A percentile compares a stretch with the other conserved stretches of the same genome.
These are phyloP conservation scores for Macrolepiota fuliginosa DNA, from an alignment of 768 basidiomycete genomes.

Conservation along the genomic window DNA sequence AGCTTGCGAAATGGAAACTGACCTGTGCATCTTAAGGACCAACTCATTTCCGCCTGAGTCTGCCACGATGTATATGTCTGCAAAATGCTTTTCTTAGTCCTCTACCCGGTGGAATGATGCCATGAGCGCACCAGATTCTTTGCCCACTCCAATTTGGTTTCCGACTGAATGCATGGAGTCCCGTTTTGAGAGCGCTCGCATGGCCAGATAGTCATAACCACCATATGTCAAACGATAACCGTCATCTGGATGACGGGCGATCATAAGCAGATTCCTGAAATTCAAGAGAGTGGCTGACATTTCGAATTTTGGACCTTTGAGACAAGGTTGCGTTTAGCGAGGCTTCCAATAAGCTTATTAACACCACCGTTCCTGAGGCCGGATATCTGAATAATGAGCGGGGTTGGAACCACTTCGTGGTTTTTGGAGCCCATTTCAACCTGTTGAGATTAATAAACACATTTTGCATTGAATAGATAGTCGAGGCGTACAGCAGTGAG, in stretches of 20 bases:
- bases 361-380: constrained; percentile 91
- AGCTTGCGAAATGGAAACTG: constrained; percentile 13
- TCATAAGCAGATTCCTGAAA: constrained; percentile 8
- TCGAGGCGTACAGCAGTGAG: constrained; percentile 71
- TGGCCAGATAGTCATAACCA: constrained; percentile 95
- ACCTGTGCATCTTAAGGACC: constrained; percentile 95
- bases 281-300: constrained; percentile 48
- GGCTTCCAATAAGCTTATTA: constrained; percentile 85
- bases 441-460: constrained; percentile 37
- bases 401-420: constrained; percentile 91
- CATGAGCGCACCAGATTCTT: constrained; percentile 77
- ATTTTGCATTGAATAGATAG: not conserved
- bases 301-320: constrained; percentile 88
- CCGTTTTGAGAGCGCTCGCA: constrained; percentile 88
- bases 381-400: constrained; percentile 88
- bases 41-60: constrained; percentile 81
- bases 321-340: constrained; percentile 91
- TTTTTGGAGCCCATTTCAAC: constrained; percentile 99
- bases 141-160: constrained; percentile 97
- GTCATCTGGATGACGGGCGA: constrained; percentile 61
- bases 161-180: constrained; percentile 90
- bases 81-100: not conserved
- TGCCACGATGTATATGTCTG: constrained; percentile 90
- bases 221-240: constrained; percentile 97
- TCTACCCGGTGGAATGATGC: not conserved